A percentile compares a stretch with the other conserved stretches of the same genome.
Conservation (phyloP, 2,329 filamentous ascomycete species). For the Fusarium bactridioides region DNA sequence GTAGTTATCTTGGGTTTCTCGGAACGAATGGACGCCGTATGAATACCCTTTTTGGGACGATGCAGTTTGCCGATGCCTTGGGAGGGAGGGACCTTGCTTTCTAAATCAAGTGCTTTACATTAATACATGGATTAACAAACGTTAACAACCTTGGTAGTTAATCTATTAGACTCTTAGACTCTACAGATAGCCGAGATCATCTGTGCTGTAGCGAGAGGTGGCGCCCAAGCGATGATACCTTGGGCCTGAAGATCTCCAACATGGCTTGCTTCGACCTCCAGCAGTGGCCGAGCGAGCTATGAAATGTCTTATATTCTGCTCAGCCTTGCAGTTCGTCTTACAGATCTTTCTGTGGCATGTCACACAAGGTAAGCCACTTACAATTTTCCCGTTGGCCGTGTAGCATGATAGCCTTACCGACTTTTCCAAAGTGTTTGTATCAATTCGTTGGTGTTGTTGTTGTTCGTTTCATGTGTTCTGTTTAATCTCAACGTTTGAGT, state of each 20-base stretch:
- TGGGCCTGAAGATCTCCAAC: neutral
- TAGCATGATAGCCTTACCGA: neutral
- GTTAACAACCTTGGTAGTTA: neutral
- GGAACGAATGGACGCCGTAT: neutral
- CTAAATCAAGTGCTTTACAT: neutral
- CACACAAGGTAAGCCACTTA: neutral
- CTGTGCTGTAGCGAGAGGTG: neutral
- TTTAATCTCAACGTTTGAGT: neutral
- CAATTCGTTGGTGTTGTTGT: neutral
- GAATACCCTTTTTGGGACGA: slow-evolving; percentile 8
- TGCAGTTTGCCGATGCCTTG: slow-evolving; percentile 8
- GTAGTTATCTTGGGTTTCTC: neutral
- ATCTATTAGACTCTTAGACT: neutral
- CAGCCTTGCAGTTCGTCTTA: slow-evolving; percentile 12
- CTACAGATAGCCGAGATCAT: neutral
- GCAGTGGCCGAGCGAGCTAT: neutral
- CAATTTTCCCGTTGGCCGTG: neutral
- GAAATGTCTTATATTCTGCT: neutral
- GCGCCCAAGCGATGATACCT: neutral
- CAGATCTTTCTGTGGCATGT: neutral
- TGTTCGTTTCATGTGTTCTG: neutral
- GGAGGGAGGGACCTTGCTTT: neutral
- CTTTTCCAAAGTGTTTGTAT: neutral
- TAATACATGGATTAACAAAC: neutral
- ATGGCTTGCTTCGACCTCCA: neutral